Conservation (phyloP, 2,329 filamentous ascomycete species). For the Alternaria conjuncta region DNA sequence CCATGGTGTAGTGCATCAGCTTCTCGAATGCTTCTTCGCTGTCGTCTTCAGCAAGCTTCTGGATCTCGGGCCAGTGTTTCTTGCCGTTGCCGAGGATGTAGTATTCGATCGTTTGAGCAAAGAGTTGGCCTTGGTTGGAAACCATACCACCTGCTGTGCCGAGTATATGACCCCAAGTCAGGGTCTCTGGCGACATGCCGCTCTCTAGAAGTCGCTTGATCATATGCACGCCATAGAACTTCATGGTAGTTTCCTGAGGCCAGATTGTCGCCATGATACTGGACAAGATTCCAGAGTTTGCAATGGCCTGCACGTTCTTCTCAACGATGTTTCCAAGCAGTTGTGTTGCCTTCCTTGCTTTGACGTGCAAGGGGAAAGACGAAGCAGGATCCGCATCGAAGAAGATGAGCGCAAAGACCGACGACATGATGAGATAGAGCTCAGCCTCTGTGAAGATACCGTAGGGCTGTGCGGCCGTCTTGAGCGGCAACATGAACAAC, state of each 20-base stretch:
- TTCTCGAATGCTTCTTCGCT: constrained; percentile 54
- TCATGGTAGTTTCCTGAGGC: constrained; percentile 51
- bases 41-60: constrained; percentile 53
- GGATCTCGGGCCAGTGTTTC: constrained; percentile 57
- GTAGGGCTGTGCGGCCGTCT: constrained; percentile 58
- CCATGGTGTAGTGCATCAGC: constrained; percentile 59
- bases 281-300: constrained; percentile 50
- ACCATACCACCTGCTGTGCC: constrained; percentile 63
- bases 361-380: constrained; percentile 59
- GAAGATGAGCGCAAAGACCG: constrained; percentile 62
- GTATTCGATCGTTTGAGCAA: constrained; percentile 64
- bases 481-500: constrained; percentile 63
- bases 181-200: constrained; percentile 54
- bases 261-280: constrained; percentile 51
- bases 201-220: constrained; percentile 60
- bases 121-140: constrained; percentile 64
- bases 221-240: constrained; percentile 63
- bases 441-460: constrained; percentile 62
- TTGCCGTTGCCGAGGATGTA: constrained; percentile 59
- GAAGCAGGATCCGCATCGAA: constrained; percentile 61
- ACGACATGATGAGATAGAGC: constrained; percentile 60
- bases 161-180: constrained; percentile 65
- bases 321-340: constrained; percentile 58
- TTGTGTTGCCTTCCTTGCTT: constrained; percentile 56
- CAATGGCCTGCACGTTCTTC: constrained; percentile 56